phyloP scores from a whole-genome alignment of 371 early-diverging fungal genomes.

The Lichtheimia ramosa region DNA sequence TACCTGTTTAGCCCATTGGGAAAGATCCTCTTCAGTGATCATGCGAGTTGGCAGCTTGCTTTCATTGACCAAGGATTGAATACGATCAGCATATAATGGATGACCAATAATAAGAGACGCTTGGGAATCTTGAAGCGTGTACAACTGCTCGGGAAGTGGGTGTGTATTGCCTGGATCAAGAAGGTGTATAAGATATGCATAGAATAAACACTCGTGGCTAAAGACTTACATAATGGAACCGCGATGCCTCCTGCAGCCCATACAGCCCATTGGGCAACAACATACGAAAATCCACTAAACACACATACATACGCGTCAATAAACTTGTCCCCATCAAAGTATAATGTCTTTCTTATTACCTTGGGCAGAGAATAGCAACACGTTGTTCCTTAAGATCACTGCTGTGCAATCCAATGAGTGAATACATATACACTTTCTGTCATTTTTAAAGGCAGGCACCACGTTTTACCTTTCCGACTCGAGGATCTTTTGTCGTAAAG shows the following conservation, averaged over 20 bases:
- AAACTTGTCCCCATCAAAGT: neutral
- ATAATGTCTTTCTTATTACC: slow-evolving; percentile 18
- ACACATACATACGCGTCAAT: neutral
- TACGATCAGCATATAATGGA: slow-evolving; percentile 36
- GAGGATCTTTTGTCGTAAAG: slow-evolving; percentile 22
- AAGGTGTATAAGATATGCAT: neutral
- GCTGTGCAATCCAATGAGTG: neutral
- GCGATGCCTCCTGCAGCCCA: slow-evolving; percentile 81
- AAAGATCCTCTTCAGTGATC: slow-evolving; percentile 13
- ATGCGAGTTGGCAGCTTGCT: slow-evolving; percentile 15
- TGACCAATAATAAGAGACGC: slow-evolving; percentile 44
- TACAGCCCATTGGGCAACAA: slow-evolving; percentile 69
- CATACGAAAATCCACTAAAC: slow-evolving; percentile 65
- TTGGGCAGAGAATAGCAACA: slow-evolving; percentile 75
- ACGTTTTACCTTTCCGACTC: slow-evolving; percentile 2
- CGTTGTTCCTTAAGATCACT: slow-evolving; percentile 56
- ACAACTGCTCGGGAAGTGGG: slow-evolving; percentile 66
- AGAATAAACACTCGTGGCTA: neutral
- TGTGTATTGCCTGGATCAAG: slow-evolving; percentile 52
- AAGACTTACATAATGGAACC: slow-evolving; percentile 68
- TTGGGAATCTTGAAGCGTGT: slow-evolving; percentile 62
- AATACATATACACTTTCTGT: neutral
- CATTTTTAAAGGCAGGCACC: neutral
- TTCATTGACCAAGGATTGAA: slow-evolving; percentile 18
- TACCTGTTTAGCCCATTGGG: neutral